Evolutionary conservation across 2,329 filamentous ascomycete species (phyloP).

Genomic region (Arthrobotrys conoides): DNA sequence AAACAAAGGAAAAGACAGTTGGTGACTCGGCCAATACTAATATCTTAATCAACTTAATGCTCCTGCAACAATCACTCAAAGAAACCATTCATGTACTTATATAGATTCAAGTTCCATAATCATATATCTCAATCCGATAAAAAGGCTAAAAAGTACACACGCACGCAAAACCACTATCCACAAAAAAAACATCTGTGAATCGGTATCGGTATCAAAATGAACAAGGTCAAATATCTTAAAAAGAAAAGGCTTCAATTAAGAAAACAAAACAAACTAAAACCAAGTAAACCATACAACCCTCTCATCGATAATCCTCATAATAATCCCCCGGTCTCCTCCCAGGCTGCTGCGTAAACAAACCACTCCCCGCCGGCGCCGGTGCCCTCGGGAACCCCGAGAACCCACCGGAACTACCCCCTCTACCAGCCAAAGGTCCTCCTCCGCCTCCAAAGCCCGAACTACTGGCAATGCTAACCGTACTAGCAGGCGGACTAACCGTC

Average conservation of each 20-base stretch:
- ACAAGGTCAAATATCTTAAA: too few relatives aligned
- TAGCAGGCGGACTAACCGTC: constrained; percentile 52
- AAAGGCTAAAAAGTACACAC: background rate
- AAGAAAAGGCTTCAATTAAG: background rate
- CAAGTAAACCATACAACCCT: background rate
- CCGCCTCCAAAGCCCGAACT: constrained; percentile 50
- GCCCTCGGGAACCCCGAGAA: constrained; percentile 52
- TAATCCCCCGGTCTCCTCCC: constrained; percentile 37
- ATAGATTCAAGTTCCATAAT: too few relatives aligned
- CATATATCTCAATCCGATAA: background rate
- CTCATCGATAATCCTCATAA: constrained; percentile 47
- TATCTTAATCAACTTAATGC: too few relatives aligned
- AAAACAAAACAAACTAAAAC: background rate
- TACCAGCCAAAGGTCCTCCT: constrained; percentile 43
- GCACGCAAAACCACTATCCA: constrained; percentile 10
- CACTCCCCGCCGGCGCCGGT: constrained; percentile 49
- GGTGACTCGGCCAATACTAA: too few relatives aligned
- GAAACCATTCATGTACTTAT: too few relatives aligned
- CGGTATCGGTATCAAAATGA: constrained; percentile 10
- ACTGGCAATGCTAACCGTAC: constrained; percentile 43
- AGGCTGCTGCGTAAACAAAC: constrained; percentile 21
- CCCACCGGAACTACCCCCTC: constrained; percentile 20
- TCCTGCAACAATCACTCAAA: too few relatives aligned
- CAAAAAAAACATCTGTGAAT: constrained; percentile 10
- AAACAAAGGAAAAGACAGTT: too few relatives aligned